Base-by-base conservation (phyloP, 257 asterid species). In the Solanum arcanum region DNA sequence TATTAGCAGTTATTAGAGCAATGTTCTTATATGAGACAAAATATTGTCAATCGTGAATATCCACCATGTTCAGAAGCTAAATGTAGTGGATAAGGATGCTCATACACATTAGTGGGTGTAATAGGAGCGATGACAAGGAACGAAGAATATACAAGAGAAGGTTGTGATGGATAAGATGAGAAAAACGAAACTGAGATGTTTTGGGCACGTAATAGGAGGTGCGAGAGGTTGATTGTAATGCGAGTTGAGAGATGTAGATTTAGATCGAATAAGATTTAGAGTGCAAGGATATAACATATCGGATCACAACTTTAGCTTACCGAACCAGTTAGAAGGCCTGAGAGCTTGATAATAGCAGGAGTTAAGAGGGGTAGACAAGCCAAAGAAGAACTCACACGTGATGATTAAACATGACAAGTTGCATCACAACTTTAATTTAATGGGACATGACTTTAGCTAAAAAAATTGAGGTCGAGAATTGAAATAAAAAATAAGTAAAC, bases 41-140 rank as follows among this genome's bases (percentile, higher is more conserved):
- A 62, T 62, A 2, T 62, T 10, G 31, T 5, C 3, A 62, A 3
- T 62, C 31, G 11, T 23, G 16, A n/a, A n/a, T 11, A 1, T 11
- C 3, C 8, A 4, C 0, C 31, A 4, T 0, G 0, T n/a, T 0
- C 8, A 4, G 1, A n/a, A 62, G 31, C 0, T 62, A 14, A n/a
- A 62, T 62, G 1, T n/a, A 62, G 4, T 0, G 1, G 7, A 62
- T 4, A 15, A 5, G 11, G 31, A 62, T 62, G 31, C 16, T 62
- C 70, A n/a, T 20, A 62, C 11, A 2, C 7, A 62, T n/a, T 11
- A 10, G 7, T 23, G 16, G 16, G 31, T 18, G n/a, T 62, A 62
- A 11, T 18, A 62, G 0, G 31, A 62, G 7, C 0, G 16, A 62
- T 2, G 16, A n/a, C 7, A 11, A n/a, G 16, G 8, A 62, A n/a